phyloP scores from a whole-genome alignment of 306 rosid species.

The Luffa acutangula region DNA sequence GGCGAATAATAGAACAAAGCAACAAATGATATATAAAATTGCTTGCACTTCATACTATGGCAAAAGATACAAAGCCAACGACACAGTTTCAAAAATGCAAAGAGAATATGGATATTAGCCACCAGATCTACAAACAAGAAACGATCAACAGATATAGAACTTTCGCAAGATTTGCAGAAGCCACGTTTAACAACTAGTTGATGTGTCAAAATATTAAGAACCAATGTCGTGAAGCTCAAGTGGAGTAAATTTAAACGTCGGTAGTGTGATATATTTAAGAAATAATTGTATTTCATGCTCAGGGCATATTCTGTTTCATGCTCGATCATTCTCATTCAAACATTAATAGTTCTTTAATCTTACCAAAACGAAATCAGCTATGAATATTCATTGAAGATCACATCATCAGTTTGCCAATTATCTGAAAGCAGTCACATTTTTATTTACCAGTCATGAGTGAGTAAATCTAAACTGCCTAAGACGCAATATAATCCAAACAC shows the following conservation, averaged over 20 bases:
- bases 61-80: neutral
- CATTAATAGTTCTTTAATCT: neutral
- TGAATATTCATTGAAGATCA: neutral
- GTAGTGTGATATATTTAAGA: neutral
- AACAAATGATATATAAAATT: neutral
- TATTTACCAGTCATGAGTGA: neutral
- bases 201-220: neutral
- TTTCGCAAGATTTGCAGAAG: neutral
- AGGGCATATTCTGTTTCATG: neutral
- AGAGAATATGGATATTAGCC: neutral
- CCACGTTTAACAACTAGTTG: neutral
- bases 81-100: neutral
- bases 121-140: neutral
- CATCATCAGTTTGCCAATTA: neutral
- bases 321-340: conserved; percentile 2
- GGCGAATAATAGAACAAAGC: neutral
- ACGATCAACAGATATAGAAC: neutral
- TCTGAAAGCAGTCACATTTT: neutral
- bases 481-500: neutral
- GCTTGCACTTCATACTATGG: neutral
- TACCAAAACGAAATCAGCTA: neutral
- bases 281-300: neutral
- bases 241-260: neutral
- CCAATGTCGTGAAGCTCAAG: neutral
- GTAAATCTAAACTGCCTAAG: neutral